phyloP scores from a whole-genome alignment of 257 asterid genomes.

The Solanum ossicruentum region DNA sequence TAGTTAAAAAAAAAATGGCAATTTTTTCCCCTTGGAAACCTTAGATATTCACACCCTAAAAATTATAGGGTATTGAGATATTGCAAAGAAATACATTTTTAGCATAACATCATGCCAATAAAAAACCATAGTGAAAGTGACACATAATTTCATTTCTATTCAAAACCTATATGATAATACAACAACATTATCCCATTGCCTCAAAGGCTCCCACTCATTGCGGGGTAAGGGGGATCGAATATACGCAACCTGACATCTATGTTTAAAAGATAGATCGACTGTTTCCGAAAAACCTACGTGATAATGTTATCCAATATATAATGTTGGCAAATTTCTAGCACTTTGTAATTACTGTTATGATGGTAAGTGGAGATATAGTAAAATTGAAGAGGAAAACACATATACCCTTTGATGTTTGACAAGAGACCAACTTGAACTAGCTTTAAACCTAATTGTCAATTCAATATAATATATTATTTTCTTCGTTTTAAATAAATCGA shows the following conservation, averaged over 20 bases:
- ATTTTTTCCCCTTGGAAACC: background rate
- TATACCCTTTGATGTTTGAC: background rate
- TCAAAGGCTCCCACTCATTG: too few relatives aligned
- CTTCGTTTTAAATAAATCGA: too few relatives aligned
- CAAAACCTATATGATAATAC: too few relatives aligned
- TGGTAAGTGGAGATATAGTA: background rate
- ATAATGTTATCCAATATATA: background rate
- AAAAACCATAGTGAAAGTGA: background rate
- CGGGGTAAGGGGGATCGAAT: too few relatives aligned
- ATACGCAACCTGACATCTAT: too few relatives aligned
- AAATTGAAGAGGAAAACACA: background rate
- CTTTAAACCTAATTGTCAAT: background rate
- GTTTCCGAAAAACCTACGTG: too few relatives aligned
- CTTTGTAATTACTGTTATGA: background rate
- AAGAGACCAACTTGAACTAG: background rate
- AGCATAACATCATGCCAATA: background rate
- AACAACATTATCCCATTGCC: too few relatives aligned
- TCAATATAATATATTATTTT: background rate
- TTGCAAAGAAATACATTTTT: background rate
- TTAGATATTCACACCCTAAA: background rate
- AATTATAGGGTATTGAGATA: background rate
- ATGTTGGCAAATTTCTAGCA: background rate
- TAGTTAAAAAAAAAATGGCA: too few relatives aligned
- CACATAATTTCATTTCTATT: background rate
- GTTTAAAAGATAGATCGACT: too few relatives aligned